Conservation (phyloP, 2,329 filamentous ascomycete species). For the Thielaviopsis ethacetica region DNA sequence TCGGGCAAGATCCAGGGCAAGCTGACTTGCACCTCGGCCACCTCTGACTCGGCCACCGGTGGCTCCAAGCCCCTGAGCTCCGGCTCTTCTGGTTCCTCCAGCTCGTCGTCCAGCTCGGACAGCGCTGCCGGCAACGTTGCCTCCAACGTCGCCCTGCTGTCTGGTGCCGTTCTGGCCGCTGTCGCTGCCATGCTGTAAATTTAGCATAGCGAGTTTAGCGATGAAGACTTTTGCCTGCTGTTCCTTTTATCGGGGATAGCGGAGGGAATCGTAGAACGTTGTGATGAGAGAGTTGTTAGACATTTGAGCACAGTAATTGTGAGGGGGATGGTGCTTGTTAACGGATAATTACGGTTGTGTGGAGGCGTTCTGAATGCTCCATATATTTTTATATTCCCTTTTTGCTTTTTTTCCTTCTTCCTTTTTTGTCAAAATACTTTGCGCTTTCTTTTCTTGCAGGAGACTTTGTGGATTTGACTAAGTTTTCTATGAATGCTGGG, state of each 20-base stretch:
- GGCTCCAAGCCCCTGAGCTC: conserved; percentile 15
- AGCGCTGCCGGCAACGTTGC: conserved; percentile 28
- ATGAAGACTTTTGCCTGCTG: background rate
- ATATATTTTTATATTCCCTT: conserved; percentile 6
- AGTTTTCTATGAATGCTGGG: background rate
- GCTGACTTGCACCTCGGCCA: conserved; percentile 31
- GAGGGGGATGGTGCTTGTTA: background rate
- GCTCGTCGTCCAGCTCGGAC: conserved; percentile 16
- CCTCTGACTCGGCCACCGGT: conserved; percentile 34
- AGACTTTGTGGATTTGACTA: background rate
- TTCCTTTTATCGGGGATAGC: background rate
- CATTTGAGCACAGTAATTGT: background rate
- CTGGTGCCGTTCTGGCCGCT: conserved; percentile 29
- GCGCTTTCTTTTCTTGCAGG: background rate
- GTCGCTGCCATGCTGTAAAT: conserved; percentile 37
- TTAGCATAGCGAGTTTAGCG: background rate
- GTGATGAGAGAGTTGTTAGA: background rate
- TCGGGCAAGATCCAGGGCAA: conserved; percentile 29
- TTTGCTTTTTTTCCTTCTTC: conserved; percentile 1
- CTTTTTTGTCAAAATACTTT: conserved; percentile 6
- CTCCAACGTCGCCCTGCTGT: conserved; percentile 32
- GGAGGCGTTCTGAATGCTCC: conserved; percentile 8
- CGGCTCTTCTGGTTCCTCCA: conserved; percentile 14
- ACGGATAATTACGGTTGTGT: conserved; percentile 8
- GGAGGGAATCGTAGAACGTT: background rate